These are phyloP conservation scores for Brassica nigra DNA, from an alignment of 345 rosid species.

Conservation along the genomic window DNA sequence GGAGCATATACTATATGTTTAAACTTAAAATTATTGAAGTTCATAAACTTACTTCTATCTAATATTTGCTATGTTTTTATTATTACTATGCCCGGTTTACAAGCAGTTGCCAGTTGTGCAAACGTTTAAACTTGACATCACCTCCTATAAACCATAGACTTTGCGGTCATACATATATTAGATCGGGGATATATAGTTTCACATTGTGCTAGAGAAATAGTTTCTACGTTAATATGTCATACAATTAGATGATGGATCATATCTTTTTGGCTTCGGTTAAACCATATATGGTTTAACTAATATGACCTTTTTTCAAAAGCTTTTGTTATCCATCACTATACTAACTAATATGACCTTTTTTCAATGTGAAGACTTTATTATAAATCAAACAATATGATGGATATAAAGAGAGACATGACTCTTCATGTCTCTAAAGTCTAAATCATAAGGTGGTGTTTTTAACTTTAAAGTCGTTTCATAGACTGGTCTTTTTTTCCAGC, in stretches of 20 bases:
- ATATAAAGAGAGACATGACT: background rate
- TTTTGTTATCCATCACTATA: too few species aligned
- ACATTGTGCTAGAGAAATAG: background rate
- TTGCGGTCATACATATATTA: background rate
- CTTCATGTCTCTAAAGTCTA: conserved; percentile 1
- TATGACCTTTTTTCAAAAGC: background rate
- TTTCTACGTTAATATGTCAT: background rate
- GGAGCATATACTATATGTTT: background rate
- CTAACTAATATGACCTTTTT: background rate
- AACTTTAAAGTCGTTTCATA: background rate
- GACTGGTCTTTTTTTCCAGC: conserved; percentile 7
- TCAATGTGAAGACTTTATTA: background rate
- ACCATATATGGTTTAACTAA: too few species aligned
- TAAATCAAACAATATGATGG: background rate
- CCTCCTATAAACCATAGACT: background rate
- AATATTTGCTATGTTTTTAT: background rate
- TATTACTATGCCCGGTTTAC: background rate
- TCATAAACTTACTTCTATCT: background rate
- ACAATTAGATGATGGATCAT: background rate
- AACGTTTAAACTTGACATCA: background rate
- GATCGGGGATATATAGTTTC: background rate
- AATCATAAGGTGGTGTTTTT: background rate
- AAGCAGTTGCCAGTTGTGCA: background rate
- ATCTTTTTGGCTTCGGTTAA: background rate
- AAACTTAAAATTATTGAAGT: background rate